Base-by-base conservation (phyloP, 768 basidiomycete genomes). In the Udeniomyces megalosporus region DNA sequence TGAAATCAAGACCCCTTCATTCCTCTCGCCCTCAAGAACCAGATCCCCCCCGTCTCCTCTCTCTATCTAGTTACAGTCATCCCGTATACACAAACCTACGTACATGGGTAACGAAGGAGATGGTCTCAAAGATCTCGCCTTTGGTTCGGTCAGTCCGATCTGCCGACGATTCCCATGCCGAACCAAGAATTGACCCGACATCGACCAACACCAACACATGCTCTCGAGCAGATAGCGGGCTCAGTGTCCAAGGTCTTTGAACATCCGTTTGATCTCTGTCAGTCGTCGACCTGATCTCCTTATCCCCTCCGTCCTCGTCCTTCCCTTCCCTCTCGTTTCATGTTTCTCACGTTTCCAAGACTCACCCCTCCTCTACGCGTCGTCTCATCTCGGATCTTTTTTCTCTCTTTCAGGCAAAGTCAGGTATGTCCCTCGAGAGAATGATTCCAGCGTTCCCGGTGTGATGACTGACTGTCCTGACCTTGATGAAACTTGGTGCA, bases 241-340 rank as follows among this genome's bases (percentile, higher is more conserved):
- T 89, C 93, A 77, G 77, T 80, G 10, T 84, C 90, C 24, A 88
- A 89, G 74, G 77, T 90, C 17, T 84, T 95, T 66, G 91, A 93
- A 75, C 89, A 95, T 71, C 93, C 93, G 0, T 90, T 93, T 69
- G 92, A 96, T 74, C 80, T 97, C 38, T 85, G 73, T 73, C 31
- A 66, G 70, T 63, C 12, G 22, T n/a, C 50, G 20, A 49, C 22
- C 38, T 29, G 14, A 26, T 24, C 53, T 12, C 14, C n/a, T 15
- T 46, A 26, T 14, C 3, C 22, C 22, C n/a, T n/a, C n/a, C n/a
- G n/a, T n/a, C n/a, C n/a, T n/a, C n/a, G n/a, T n/a, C n/a, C n/a
- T n/a, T n/a, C n/a, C n/a, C n/a, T n/a, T n/a, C n/a, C n/a, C n/a
- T n/a, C n/a, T n/a, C n/a, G n/a, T n/a, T n/a, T n/a, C n/a, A n/a